These are phyloP conservation scores for Colletotrichum higginsianum DNA, from an alignment of 2,329 filamentous ascomycete species.

Conservation along the genomic window DNA sequence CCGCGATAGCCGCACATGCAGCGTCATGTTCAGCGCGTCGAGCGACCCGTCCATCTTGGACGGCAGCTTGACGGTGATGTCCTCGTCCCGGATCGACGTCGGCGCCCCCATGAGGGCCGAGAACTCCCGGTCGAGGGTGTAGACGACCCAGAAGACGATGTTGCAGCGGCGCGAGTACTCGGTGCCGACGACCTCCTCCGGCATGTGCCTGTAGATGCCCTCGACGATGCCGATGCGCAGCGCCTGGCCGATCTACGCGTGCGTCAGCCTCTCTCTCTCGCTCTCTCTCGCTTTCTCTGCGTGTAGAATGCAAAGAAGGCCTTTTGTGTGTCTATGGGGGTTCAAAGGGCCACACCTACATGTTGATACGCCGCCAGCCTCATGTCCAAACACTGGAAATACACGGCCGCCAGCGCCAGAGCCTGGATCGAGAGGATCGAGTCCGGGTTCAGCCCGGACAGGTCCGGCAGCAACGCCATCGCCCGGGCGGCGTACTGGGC, in stretches of 20 bases:
- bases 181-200: conserved; percentile 37
- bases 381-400: conserved; percentile 59
- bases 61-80: conserved; percentile 41
- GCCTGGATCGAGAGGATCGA: conserved; percentile 52
- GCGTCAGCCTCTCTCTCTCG: neutral
- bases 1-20: conserved; percentile 40
- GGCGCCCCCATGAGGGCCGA: conserved; percentile 42
- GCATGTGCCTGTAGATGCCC: conserved; percentile 45
- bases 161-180: conserved; percentile 42
- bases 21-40: conserved; percentile 41
- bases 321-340: neutral
- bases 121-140: conserved; percentile 40
- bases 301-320: conserved; percentile 30
- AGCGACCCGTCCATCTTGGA: conserved; percentile 36
- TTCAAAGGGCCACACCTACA: conserved; percentile 47
- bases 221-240: conserved; percentile 52
- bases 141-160: conserved; percentile 43
- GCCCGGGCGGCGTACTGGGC: conserved; percentile 57
- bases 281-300: neutral
- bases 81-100: conserved; percentile 41
- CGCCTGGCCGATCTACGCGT: conserved; percentile 50
- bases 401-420: conserved; percentile 53
- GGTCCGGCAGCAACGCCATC: conserved; percentile 56
- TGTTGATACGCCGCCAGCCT: conserved; percentile 56
- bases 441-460: conserved; percentile 51